Conservation (phyloP, 176 grass and related monocot genomes). For the Thalia dealbata region DNA sequence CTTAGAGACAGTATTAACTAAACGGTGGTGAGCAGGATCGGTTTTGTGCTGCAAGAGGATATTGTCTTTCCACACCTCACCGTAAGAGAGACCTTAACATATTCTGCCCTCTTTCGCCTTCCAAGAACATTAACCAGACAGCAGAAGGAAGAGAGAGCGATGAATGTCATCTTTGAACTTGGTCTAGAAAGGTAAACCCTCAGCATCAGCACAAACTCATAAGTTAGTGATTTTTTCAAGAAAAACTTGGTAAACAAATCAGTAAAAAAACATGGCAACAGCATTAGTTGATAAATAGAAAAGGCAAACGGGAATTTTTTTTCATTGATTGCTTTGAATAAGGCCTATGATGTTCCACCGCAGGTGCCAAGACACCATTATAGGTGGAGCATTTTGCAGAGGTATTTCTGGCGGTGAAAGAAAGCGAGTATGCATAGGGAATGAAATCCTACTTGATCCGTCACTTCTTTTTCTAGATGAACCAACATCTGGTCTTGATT, state of each 20-base stretch:
- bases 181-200: constrained; percentile 72
- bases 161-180: constrained; percentile 85
- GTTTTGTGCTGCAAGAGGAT: constrained; percentile 94
- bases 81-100: constrained; percentile 86
- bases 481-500: constrained; percentile 91
- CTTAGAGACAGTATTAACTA: constrained; percentile 1
- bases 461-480: constrained; percentile 94
- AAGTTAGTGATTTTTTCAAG: background rate
- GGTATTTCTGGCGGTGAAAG: constrained; percentile 93
- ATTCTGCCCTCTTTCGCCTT: constrained; percentile 71
- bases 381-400: constrained; percentile 72
- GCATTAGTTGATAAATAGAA: background rate
- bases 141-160: constrained; percentile 66
- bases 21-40: constrained; percentile 54
- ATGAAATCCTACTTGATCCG: constrained; percentile 87
- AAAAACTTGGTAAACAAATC: background rate
- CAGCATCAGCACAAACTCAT: background rate
- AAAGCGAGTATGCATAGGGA: constrained; percentile 94
- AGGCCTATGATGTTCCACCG: background rate
- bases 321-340: background rate
- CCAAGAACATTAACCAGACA: constrained; percentile 66
- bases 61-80: constrained; percentile 93
- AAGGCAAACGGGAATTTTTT: background rate
- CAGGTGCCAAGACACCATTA: constrained; percentile 94
- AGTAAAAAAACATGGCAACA: too few species aligned